Evolutionary conservation across 1,284 basidiomycete genomes (phyloP).

Genomic region (Ustilago shanxiensis): DNA sequence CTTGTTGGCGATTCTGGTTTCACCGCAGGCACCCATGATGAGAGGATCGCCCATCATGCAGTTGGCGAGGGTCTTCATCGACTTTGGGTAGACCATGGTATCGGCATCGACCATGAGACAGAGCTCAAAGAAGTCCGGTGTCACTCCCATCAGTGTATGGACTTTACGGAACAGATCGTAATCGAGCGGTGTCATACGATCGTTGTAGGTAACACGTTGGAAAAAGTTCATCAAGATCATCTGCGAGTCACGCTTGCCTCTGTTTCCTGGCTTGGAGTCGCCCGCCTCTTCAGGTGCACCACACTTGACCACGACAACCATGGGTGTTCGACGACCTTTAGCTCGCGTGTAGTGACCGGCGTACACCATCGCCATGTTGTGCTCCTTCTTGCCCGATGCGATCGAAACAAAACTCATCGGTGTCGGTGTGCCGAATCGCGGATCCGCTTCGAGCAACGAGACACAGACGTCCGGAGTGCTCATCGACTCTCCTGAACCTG

Average conservation of each 20-base stretch:
- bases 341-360: slow-evolving; percentile 89
- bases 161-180: slow-evolving; percentile 98
- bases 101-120: slow-evolving; percentile 99
- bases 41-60: slow-evolving; percentile 98
- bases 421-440: slow-evolving; percentile 92
- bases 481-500: slow-evolving; percentile 91
- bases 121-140: slow-evolving; percentile 98
- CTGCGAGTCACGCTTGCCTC: slow-evolving; percentile 98
- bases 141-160: slow-evolving; percentile 97
- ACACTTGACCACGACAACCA: slow-evolving; percentile 96
- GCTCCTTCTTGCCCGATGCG: slow-evolving; percentile 85
- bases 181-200: slow-evolving; percentile 96
- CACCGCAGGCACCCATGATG: slow-evolving; percentile 99
- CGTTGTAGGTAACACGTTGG: slow-evolving; percentile 97
- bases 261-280: slow-evolving; percentile 95
- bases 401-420: slow-evolving; percentile 96
- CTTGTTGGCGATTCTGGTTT: slow-evolving; percentile 98
- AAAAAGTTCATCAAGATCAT: slow-evolving; percentile 99
- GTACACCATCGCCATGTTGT: slow-evolving; percentile 98
- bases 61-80: slow-evolving; percentile 71
- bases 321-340: slow-evolving; percentile 87
- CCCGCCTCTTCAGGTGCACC: slow-evolving; percentile 80
- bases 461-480: slow-evolving; percentile 98
- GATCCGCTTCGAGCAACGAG: slow-evolving; percentile 88
- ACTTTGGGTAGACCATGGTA: slow-evolving; percentile 71